Evolutionary conservation across 305 asterid genomes (phyloP).

Genomic region (Solanum hybrid): DNA sequence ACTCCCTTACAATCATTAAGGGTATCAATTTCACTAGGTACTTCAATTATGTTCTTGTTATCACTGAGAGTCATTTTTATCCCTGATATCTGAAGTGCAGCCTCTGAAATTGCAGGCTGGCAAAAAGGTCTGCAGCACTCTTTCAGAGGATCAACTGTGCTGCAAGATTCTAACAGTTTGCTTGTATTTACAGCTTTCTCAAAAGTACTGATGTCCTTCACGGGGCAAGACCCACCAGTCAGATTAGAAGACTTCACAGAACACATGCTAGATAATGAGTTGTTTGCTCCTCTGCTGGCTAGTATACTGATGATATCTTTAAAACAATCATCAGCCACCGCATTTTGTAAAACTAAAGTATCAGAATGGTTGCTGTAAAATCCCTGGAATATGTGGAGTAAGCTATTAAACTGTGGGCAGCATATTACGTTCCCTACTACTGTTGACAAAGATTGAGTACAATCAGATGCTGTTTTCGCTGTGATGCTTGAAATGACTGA

Average conservation of each 20-base stretch:
- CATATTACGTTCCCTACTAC: slow-evolving; percentile 85
- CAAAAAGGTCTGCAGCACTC: slow-evolving; percentile 92
- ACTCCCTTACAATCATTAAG: slow-evolving; percentile 90
- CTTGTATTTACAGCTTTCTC: slow-evolving; percentile 81
- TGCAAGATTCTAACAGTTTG: slow-evolving; percentile 81
- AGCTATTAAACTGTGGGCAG: slow-evolving; percentile 91
- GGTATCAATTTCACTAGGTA: slow-evolving; percentile 39
- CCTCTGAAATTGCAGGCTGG: slow-evolving; percentile 85
- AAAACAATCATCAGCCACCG: slow-evolving; percentile 90
- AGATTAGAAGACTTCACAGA: slow-evolving; percentile 62
- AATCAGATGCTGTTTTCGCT: slow-evolving; percentile 87
- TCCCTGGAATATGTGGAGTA: slow-evolving; percentile 93
- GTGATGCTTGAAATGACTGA: slow-evolving; percentile 63
- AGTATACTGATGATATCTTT: slow-evolving; percentile 85
- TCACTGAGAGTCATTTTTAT: slow-evolving; percentile 37
- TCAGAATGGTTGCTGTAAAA: slow-evolving; percentile 54
- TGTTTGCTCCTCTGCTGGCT: slow-evolving; percentile 91
- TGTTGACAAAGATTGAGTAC: slow-evolving; percentile 63
- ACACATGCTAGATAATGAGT: slow-evolving; percentile 66
- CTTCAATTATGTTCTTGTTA: slow-evolving; percentile 45
- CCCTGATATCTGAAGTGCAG: slow-evolving; percentile 68
- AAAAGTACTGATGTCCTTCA: slow-evolving; percentile 59
- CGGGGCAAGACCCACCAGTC: slow-evolving; percentile 98
- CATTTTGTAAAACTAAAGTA: slow-evolving; percentile 60
- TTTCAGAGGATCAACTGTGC: slow-evolving; percentile 72